phyloP scores from a whole-genome alignment of 1,284 basidiomycete species.

The Rhizoctonia solani region DNA sequence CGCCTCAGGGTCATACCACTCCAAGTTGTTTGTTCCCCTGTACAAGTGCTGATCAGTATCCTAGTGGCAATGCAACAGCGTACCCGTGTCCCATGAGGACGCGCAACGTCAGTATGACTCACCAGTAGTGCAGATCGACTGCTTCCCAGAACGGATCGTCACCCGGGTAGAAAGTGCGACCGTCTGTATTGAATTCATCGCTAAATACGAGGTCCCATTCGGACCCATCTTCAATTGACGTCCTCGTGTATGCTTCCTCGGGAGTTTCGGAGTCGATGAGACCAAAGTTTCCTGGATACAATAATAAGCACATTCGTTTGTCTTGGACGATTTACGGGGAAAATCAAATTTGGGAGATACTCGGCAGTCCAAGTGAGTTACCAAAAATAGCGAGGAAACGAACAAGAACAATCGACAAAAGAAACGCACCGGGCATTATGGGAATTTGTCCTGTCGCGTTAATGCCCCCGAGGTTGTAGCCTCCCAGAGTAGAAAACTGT shows the following conservation, averaged over 20 bases:
- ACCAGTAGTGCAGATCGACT: slow-evolving; percentile 76
- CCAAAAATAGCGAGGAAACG: too few species aligned
- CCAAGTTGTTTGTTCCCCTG: slow-evolving; percentile 59
- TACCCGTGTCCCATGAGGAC: too few species aligned
- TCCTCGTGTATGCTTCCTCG: slow-evolving; percentile 48
- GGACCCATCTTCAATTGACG: slow-evolving; percentile 46
- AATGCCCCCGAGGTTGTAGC: slow-evolving; percentile 58
- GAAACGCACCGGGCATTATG: slow-evolving; percentile 51
- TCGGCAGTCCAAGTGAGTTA: too few species aligned
- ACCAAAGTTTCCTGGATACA: slow-evolving; percentile 59
- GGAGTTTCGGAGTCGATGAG: slow-evolving; percentile 77
- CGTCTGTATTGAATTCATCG: too few species aligned
- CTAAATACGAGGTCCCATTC: slow-evolving; percentile 52
- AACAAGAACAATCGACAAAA: too few species aligned
- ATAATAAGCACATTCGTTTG: too few species aligned
- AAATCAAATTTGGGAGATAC: not conserved
- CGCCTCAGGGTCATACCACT: slow-evolving; percentile 80
- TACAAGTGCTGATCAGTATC: too few species aligned
- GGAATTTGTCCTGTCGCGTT: slow-evolving; percentile 64
- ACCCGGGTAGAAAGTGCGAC: slow-evolving; percentile 74
- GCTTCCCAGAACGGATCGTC: slow-evolving; percentile 77
- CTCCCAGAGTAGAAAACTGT: slow-evolving; percentile 46
- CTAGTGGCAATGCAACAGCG: too few species aligned
- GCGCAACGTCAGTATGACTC: slow-evolving; percentile 36
- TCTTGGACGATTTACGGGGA: not conserved